Evolutionary conservation across 768 basidiomycete genomes (phyloP).

Genomic region (Suillus alpinus): DNA sequence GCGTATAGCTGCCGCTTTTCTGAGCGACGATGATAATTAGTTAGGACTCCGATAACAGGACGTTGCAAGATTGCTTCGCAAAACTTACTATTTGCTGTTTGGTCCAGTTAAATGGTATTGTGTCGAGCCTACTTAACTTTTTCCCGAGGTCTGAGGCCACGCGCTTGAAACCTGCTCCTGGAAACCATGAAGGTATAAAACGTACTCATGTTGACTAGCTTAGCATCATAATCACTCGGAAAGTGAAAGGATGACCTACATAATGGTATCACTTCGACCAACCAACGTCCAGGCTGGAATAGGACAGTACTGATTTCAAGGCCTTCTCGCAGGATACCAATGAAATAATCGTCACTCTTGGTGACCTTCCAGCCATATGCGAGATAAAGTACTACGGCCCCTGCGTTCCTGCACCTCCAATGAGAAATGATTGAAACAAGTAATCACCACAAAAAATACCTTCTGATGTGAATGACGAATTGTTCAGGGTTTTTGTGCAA

Average conservation of each 20-base stretch:
- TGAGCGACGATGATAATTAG: not conserved
- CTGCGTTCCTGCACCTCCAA: not conserved
- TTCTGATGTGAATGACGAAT: not conserved
- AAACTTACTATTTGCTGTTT: slow-evolving; percentile 17
- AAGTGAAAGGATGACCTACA: not conserved
- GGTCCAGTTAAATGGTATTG: slow-evolving; percentile 13
- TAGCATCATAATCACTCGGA: not conserved
- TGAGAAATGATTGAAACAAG: not conserved
- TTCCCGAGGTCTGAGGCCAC: slow-evolving; percentile 9
- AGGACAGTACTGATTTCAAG: not conserved
- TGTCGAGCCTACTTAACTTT: slow-evolving; percentile 5
- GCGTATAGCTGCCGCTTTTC: not conserved
- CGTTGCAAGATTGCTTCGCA: too few species aligned
- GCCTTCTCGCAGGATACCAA: not conserved
- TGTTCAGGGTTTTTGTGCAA: not conserved
- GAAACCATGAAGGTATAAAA: slow-evolving; percentile 20
- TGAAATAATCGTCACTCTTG: not conserved
- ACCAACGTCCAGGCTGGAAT: not conserved
- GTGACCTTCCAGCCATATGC: slow-evolving; percentile 1
- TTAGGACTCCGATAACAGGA: not conserved
- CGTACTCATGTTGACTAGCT: not conserved
- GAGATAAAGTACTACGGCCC: not conserved
- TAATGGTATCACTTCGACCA: not conserved
- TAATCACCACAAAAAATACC: not conserved
- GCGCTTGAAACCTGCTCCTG: slow-evolving; percentile 18